phyloP scores from a whole-genome alignment of 2,329 filamentous ascomycete species.

The Sarocladium strictum region DNA sequence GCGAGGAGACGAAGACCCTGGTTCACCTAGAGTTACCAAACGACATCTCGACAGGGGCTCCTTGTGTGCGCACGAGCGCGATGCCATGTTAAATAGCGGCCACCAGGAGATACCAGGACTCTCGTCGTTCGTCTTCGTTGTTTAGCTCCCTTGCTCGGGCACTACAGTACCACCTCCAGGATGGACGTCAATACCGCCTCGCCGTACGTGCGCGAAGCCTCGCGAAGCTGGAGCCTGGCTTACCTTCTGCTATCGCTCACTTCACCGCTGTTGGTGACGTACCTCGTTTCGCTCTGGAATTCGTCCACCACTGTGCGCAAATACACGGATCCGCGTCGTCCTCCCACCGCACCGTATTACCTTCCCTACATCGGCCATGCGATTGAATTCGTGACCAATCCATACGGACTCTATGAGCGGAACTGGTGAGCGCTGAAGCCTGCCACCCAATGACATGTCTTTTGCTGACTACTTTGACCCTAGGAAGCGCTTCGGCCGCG shows the following conservation, averaged over 20 bases:
- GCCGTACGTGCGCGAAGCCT: background rate
- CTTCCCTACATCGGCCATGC: constrained; percentile 1
- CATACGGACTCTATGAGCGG: background rate
- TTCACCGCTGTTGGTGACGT: background rate
- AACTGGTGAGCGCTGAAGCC: background rate
- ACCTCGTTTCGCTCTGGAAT: background rate
- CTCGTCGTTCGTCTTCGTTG: no score
- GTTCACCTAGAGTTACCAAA: no score
- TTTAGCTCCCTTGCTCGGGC: no score
- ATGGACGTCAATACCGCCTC: background rate
- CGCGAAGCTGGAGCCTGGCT: background rate
- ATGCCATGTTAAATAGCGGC: no score
- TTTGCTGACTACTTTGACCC: background rate
- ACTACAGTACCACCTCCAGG: background rate
- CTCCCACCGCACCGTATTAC: background rate
- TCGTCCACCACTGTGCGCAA: background rate
- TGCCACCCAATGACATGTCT: background rate
- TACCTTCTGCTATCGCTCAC: background rate
- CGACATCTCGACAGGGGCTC: no score
- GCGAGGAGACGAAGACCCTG: no score
- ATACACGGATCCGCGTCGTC: background rate
- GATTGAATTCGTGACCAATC: background rate
- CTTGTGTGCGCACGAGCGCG: no score
- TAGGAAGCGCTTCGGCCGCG: constrained; percentile 5
- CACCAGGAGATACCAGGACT: no score